Evolutionary conservation across 805 yeast genomes (phyloP).

Genomic region (Sugiyamaella mastotermitis): DNA sequence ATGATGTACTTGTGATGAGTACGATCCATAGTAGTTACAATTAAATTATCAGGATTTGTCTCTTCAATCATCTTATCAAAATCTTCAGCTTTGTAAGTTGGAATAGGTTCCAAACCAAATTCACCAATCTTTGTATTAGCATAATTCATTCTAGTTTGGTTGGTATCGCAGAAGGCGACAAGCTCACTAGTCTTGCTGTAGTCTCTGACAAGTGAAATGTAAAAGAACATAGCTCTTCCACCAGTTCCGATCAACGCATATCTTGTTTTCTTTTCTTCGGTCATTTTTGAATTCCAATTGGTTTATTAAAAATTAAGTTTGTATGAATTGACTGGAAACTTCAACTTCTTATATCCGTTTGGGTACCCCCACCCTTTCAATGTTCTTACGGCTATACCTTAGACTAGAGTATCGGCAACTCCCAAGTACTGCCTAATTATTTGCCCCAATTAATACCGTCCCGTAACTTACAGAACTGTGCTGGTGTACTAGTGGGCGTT

Average conservation of each 20-base stretch:
- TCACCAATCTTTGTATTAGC: conserved; percentile 9
- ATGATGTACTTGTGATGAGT: conserved; percentile 15
- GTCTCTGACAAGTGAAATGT: conserved; percentile 9
- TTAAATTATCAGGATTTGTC: conserved; percentile 11
- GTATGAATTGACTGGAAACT: no score
- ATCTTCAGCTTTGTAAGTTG: conserved; percentile 13
- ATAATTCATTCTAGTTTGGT: conserved; percentile 14
- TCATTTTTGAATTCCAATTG: conserved; percentile 1
- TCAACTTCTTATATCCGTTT: no score
- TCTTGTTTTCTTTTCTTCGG: conserved; percentile 3
- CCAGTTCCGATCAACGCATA: conserved; percentile 16
- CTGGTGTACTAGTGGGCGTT: no score
- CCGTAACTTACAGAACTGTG: no score
- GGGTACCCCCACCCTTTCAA: no score
- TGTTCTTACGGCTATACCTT: no score
- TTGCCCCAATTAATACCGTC: no score
- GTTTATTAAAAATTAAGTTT: no score
- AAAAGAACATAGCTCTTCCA: conserved; percentile 14
- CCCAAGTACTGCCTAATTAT: no score
- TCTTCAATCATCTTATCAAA: conserved; percentile 13
- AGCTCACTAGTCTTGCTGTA: conserved; percentile 9
- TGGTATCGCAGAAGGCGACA: conserved; percentile 13
- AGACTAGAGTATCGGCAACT: no score
- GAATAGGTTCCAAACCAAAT: conserved; percentile 10
- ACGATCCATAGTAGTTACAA: conserved; percentile 15